Evolutionary conservation across 2,329 filamentous ascomycete species (phyloP).

Genomic region (Exophiala alcalophila): DNA sequence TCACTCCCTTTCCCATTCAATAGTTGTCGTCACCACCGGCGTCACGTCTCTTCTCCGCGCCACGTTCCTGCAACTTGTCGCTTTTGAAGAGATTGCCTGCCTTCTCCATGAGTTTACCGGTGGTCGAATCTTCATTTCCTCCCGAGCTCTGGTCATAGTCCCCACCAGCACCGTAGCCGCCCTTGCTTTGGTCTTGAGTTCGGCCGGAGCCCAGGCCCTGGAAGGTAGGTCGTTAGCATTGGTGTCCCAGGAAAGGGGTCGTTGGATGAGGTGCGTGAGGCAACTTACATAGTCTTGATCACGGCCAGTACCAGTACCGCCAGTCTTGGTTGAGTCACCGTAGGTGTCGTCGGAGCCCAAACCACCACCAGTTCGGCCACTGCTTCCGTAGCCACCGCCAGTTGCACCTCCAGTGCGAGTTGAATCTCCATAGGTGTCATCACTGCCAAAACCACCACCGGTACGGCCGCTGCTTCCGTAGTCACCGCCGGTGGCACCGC

Average conservation of each 20-base stretch:
- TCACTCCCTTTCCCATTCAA: too few relatives aligned
- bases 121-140: conserved; percentile 30
- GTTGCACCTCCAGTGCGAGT: conserved; percentile 5
- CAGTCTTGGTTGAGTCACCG: conserved; percentile 10
- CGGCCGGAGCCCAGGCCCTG: conserved; percentile 21
- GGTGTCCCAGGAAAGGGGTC: conserved; percentile 3
- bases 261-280: neutral
- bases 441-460: conserved; percentile 17
- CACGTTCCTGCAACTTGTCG: conserved; percentile 29
- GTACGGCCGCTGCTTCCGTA: conserved; percentile 10
- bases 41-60: conserved; percentile 30
- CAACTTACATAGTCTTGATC: conserved; percentile 12
- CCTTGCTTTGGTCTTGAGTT: conserved; percentile 26
- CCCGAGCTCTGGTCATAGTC: conserved; percentile 19
- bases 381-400: neutral
- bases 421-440: conserved; percentile 24
- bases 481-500: conserved; percentile 14
- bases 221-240: neutral
- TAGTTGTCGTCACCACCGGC: conserved; percentile 25
- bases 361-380: conserved; percentile 13
- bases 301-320: conserved; percentile 13
- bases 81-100: conserved; percentile 31
- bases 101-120: conserved; percentile 34
- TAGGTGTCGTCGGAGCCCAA: conserved; percentile 14
- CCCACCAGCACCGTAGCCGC: conserved; percentile 17